Conservation (phyloP, 805 yeast genomes). For the Hermanozyma aechmeae region DNA sequence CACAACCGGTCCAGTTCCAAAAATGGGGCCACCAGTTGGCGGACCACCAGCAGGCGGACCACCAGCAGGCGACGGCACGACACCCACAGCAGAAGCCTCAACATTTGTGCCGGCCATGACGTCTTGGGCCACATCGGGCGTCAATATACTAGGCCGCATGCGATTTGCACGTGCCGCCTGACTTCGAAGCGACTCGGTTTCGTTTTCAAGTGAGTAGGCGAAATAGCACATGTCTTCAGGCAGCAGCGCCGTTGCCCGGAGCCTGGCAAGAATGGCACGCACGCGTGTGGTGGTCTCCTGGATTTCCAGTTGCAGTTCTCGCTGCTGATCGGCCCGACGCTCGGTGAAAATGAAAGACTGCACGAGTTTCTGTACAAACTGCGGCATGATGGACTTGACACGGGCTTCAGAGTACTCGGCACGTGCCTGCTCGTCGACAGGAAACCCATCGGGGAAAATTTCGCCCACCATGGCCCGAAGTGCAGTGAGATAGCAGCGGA, state of each 20-base stretch:
- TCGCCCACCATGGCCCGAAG: slow-evolving; percentile 21
- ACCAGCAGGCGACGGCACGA: slow-evolving; percentile 2
- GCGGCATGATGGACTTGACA: slow-evolving; percentile 21
- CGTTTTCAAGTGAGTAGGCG: slow-evolving; percentile 16
- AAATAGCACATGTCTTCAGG: slow-evolving; percentile 19
- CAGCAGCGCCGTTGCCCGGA: slow-evolving; percentile 14
- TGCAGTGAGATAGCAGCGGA: slow-evolving; percentile 24
- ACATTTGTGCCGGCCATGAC: slow-evolving; percentile 19
- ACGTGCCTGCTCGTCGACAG: slow-evolving; percentile 6
- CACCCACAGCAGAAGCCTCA: slow-evolving; percentile 14
- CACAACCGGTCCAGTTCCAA: too few species aligned
- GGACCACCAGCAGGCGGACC: background rate
- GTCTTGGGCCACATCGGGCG: slow-evolving; percentile 29
- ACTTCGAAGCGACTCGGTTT: slow-evolving; percentile 14
- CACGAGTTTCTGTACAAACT: slow-evolving; percentile 25
- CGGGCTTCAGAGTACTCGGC: slow-evolving; percentile 15
- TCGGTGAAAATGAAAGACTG: slow-evolving; percentile 27
- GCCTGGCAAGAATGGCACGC: slow-evolving; percentile 16
- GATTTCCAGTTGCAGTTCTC: slow-evolving; percentile 16
- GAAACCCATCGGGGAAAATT: slow-evolving; percentile 16
- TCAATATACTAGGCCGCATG: slow-evolving; percentile 25
- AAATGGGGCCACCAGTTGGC: too few species aligned
- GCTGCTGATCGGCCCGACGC: slow-evolving; percentile 28
- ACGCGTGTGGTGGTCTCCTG: slow-evolving; percentile 14
- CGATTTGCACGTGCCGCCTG: slow-evolving; percentile 22